phyloP scores from a whole-genome alignment of 306 rosid genomes.

The Gillenia trifoliata region DNA sequence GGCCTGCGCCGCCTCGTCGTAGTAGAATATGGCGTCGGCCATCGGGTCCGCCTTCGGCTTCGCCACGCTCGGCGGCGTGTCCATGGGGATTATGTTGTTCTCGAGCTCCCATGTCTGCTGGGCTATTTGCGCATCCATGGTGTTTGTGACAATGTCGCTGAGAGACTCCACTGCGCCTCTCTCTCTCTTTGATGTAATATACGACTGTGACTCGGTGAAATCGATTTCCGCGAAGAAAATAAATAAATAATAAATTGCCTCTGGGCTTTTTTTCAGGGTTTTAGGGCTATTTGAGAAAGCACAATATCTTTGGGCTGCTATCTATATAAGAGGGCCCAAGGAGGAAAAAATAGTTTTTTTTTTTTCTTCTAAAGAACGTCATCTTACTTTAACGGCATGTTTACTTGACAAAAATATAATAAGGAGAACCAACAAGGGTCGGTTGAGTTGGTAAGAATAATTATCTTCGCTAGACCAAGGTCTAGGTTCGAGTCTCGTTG shows the following conservation, averaged over 20 bases:
- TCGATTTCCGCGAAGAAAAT: not conserved
- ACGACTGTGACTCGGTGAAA: not conserved
- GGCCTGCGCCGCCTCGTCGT: constrained; percentile 69
- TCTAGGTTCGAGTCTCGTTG: no score
- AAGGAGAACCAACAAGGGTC: no score
- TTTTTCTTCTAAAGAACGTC: no score
- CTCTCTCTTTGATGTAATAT: no score
- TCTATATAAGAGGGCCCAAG: not conserved
- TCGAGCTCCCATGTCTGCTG: constrained; percentile 94
- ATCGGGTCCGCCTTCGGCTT: constrained; percentile 37
- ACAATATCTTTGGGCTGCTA: no score
- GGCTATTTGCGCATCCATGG: constrained; percentile 60
- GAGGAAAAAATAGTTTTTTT: not conserved
- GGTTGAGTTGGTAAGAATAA: no score
- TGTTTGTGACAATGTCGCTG: not conserved
- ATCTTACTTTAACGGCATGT: no score
- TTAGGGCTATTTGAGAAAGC: not conserved
- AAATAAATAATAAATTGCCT: not conserved
- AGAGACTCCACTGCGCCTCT: not conserved
- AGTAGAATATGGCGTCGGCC: constrained; percentile 79
- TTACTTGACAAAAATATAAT: no score
- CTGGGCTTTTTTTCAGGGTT: not conserved
- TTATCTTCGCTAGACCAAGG: no score
- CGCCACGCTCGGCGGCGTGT: constrained; percentile 37
- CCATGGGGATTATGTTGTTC: constrained; percentile 76